Conservation (phyloP, 257 asterid species). For the Scutellaria minor region DNA sequence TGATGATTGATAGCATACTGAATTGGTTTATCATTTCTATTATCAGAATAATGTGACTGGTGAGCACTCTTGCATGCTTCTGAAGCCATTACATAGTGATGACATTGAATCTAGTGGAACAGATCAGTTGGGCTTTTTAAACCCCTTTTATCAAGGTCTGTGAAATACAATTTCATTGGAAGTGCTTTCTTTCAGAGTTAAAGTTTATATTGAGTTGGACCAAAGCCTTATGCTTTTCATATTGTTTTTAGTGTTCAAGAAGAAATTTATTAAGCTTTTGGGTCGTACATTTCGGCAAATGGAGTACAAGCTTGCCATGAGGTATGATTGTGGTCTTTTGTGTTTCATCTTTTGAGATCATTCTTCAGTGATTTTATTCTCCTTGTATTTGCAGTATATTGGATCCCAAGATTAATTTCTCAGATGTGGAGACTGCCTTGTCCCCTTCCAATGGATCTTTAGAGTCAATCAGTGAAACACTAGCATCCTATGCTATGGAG, state of each 20-base stretch:
- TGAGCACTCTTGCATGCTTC: constrained; percentile 89
- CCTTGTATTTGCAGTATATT: constrained; percentile 65
- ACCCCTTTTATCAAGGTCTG: constrained; percentile 75
- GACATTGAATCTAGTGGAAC: constrained; percentile 70
- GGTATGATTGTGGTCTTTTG: constrained; percentile 49
- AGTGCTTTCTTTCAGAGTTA: constrained; percentile 20
- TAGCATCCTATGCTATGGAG: constrained; percentile 62
- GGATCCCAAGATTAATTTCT: constrained; percentile 83
- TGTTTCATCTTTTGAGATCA: constrained; percentile 26
- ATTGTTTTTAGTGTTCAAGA: constrained; percentile 62
- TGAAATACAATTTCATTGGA: not conserved
- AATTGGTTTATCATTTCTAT: constrained; percentile 35
- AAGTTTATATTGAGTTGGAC: not conserved
- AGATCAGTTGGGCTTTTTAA: constrained; percentile 70
- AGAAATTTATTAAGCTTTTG: constrained; percentile 58
- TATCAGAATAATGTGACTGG: constrained; percentile 79
- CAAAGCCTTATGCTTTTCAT: constrained; percentile 20
- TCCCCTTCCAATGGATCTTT: constrained; percentile 51
- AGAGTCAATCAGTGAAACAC: constrained; percentile 51
- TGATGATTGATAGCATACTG: constrained; percentile 26
- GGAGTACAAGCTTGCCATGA: constrained; percentile 98
- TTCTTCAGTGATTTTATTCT: constrained; percentile 34
- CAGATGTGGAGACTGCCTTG: constrained; percentile 47
- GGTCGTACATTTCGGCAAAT: constrained; percentile 61
- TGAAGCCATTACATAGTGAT: constrained; percentile 76